phyloP scores from a whole-genome alignment of 2,329 filamentous ascomycete species.

The Hypoxylon sp. region DNA sequence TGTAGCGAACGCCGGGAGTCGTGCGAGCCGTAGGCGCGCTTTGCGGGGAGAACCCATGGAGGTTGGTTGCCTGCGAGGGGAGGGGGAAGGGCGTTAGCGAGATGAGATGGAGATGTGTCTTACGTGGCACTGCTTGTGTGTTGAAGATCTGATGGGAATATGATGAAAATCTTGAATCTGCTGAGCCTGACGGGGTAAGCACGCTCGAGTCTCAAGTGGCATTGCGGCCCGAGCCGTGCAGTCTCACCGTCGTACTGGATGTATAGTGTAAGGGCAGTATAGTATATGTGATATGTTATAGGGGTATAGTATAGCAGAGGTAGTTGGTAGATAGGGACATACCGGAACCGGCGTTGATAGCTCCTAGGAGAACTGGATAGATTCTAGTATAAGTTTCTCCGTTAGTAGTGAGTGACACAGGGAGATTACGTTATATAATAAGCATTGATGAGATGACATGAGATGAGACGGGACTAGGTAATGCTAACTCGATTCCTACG shows the following conservation, averaged over 20 bases:
- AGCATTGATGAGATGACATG: neutral
- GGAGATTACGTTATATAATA: slow-evolving; percentile 7
- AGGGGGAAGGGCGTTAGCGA: neutral
- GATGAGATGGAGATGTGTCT: slow-evolving; percentile 5
- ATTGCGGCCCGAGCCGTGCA: slow-evolving; percentile 18
- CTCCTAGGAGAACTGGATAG: slow-evolving; percentile 80
- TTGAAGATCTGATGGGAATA: too few relatives aligned
- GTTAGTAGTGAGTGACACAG: slow-evolving; percentile 2
- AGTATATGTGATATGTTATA: neutral
- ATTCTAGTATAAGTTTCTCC: slow-evolving; percentile 62
- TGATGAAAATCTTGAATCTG: too few relatives aligned
- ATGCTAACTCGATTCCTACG: slow-evolving; percentile 75
- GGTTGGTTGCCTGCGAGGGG: slow-evolving; percentile 75
- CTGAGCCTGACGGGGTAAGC: too few relatives aligned
- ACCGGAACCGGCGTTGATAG: slow-evolving; percentile 73
- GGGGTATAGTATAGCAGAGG: neutral
- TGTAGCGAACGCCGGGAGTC: slow-evolving; percentile 60
- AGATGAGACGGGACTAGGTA: slow-evolving; percentile 2
- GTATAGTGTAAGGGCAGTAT: neutral
- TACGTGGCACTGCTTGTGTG: slow-evolving; percentile 6
- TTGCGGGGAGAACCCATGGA: slow-evolving; percentile 79
- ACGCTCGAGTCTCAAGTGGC: neutral
- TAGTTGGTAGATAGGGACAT: slow-evolving; percentile 37
- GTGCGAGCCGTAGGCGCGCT: slow-evolving; percentile 69
- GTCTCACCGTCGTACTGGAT: neutral